phyloP scores from a whole-genome alignment of 345 rosid genomes.

The Sisymbrium irio region DNA sequence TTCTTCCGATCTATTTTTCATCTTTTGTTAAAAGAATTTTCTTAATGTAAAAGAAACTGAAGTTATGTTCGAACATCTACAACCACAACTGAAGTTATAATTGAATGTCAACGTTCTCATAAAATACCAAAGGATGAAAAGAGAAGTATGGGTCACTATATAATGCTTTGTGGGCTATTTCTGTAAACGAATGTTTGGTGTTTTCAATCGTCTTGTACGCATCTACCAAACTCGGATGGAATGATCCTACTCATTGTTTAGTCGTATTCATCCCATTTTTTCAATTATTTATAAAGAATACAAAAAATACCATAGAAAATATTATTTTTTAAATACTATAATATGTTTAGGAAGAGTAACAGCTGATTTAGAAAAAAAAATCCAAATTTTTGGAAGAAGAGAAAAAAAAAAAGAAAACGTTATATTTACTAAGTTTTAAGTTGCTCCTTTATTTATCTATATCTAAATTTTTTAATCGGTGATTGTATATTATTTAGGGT shows the following conservation, averaged over 20 bases:
- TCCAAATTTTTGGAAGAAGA: no score
- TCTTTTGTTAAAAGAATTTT: no score
- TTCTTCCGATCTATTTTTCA: no score
- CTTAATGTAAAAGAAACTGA: not conserved
- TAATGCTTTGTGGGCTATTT: conserved; percentile 22
- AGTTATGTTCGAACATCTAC: not conserved
- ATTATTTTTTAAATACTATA: not conserved
- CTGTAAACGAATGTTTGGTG: conserved; percentile 27
- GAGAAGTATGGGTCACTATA: conserved; percentile 23
- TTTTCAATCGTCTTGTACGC: conserved; percentile 26
- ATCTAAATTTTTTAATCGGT: not conserved
- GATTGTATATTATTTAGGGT: not conserved
- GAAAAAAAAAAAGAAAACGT: no score
- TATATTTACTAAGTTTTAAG: not conserved
- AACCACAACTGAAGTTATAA: not conserved
- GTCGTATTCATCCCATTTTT: conserved; percentile 23
- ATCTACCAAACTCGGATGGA: conserved; percentile 17
- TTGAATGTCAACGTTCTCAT: conserved; percentile 19
- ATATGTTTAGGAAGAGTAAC: not conserved
- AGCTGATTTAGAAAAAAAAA: not conserved
- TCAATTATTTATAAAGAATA: not conserved
- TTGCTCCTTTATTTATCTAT: not conserved
- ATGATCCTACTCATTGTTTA: conserved; percentile 18
- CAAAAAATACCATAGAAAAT: not conserved
- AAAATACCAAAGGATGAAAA: conserved; percentile 16